Evolutionary conservation across 2,329 filamentous ascomycete genomes (phyloP).

Genomic region (Fusarium tuaranense): DNA sequence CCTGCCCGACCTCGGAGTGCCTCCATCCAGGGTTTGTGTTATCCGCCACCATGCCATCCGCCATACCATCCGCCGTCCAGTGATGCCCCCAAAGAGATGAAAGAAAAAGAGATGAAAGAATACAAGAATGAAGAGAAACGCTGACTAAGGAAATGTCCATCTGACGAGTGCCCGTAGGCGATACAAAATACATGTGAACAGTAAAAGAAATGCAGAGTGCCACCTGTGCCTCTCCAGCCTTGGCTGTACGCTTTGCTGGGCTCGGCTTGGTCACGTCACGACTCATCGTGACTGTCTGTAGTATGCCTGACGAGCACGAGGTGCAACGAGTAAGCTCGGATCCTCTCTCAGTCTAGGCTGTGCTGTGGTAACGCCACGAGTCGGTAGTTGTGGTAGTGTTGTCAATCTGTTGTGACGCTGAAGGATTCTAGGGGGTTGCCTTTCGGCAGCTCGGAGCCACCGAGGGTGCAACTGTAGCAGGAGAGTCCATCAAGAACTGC

Average conservation of each 20-base stretch:
- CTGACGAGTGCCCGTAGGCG: neutral
- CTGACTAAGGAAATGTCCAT: neutral
- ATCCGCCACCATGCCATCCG: too few relatives aligned
- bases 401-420: neutral
- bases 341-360: neutral
- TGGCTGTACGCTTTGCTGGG: neutral
- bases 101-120: neutral
- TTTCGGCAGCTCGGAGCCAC: constrained; percentile 25
- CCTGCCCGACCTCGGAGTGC: neutral
- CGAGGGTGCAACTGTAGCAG: constrained; percentile 13
- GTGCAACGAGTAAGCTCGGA: neutral
- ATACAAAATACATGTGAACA: constrained; percentile 5
- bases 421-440: neutral
- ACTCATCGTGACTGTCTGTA: neutral
- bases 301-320: neutral
- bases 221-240: neutral
- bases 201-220: neutral
- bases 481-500: constrained; percentile 45
- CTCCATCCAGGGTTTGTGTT: neutral
- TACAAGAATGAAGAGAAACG: neutral
- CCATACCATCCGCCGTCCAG: neutral
- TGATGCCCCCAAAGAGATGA: neutral
- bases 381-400: neutral
- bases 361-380: constrained; percentile 13
- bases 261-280: neutral